Conservation (phyloP, 1,139 yeast genomes). For the Yamadazyma mexicana region DNA sequence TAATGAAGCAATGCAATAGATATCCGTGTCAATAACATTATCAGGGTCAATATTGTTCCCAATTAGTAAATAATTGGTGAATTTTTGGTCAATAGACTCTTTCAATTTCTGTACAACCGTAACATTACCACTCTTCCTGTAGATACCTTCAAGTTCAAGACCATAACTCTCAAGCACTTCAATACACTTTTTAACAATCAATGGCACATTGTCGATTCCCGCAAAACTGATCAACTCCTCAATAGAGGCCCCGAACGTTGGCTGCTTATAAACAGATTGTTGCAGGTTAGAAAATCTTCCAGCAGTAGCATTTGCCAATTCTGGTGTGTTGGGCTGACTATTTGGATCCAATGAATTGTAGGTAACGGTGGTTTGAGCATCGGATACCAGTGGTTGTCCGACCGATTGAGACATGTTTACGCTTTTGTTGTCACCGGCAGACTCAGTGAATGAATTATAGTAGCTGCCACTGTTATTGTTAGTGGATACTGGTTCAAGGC, state of each 20-base stretch:
- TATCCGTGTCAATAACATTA: slow-evolving; percentile 64
- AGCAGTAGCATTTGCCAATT: slow-evolving; percentile 41
- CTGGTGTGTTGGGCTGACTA: slow-evolving; percentile 22
- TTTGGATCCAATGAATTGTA: slow-evolving; percentile 44
- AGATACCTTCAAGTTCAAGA: slow-evolving; percentile 81
- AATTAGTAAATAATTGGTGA: slow-evolving; percentile 55
- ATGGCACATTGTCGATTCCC: slow-evolving; percentile 84
- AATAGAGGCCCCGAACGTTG: slow-evolving; percentile 79
- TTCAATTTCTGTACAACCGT: slow-evolving; percentile 70
- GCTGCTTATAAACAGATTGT: slow-evolving; percentile 37
- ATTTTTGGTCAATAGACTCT: slow-evolving; percentile 75
- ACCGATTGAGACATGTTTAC: not conserved
- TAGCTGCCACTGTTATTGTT: slow-evolving; percentile 2
- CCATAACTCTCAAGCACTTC: slow-evolving; percentile 85
- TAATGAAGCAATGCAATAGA: slow-evolving; percentile 70
- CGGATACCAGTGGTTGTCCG: slow-evolving; percentile 4
- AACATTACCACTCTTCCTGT: slow-evolving; percentile 80
- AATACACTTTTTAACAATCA: slow-evolving; percentile 86
- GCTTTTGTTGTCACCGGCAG: not conserved
- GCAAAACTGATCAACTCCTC: slow-evolving; percentile 76
- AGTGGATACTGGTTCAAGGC: slow-evolving; percentile 2
- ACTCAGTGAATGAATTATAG: slow-evolving; percentile 1
- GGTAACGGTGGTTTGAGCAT: slow-evolving; percentile 12
- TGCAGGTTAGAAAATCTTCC: slow-evolving; percentile 28
- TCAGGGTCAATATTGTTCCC: slow-evolving; percentile 45